Evolutionary conservation across 225 moss, liverwort and hornwort species (phyloP).

Genomic region (Physcomitrellopsis africana): DNA sequence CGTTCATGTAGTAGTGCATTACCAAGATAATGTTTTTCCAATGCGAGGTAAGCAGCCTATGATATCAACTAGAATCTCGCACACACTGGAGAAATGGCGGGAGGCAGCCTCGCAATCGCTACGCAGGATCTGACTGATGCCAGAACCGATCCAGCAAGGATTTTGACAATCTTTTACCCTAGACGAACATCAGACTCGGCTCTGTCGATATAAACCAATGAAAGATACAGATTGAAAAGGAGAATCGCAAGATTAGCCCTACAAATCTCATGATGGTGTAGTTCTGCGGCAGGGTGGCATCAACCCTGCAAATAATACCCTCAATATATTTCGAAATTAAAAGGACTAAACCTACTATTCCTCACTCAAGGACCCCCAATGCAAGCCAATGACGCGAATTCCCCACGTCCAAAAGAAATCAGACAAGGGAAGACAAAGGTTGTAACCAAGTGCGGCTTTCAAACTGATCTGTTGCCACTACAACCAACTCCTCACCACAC

Average conservation of each 20-base stretch:
- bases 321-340: background rate
- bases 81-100: background rate
- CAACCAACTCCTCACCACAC: conserved; percentile 18
- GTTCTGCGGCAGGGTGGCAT: background rate
- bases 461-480: conserved; percentile 27
- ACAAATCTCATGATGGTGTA: background rate
- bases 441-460: conserved; percentile 2
- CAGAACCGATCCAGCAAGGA: conserved; percentile 28
- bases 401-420: background rate
- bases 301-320: background rate
- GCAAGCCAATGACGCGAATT: conserved; percentile 7
- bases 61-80: conserved; percentile 14
- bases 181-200: background rate
- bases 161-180: conserved; percentile 6
- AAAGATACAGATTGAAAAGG: conserved; percentile 7
- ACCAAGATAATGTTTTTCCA: conserved; percentile 16
- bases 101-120: background rate
- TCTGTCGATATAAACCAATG: conserved; percentile 4
- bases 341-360: background rate
- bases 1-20: background rate
- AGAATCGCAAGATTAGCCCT: conserved; percentile 8
- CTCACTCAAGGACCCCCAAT: background rate
- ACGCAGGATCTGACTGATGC: conserved; percentile 18
- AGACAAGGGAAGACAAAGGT: background rate
- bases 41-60: background rate